Evolutionary conservation across 768 basidiomycete species (phyloP).

Genomic region (Gelatoporia subvermispora): DNA sequence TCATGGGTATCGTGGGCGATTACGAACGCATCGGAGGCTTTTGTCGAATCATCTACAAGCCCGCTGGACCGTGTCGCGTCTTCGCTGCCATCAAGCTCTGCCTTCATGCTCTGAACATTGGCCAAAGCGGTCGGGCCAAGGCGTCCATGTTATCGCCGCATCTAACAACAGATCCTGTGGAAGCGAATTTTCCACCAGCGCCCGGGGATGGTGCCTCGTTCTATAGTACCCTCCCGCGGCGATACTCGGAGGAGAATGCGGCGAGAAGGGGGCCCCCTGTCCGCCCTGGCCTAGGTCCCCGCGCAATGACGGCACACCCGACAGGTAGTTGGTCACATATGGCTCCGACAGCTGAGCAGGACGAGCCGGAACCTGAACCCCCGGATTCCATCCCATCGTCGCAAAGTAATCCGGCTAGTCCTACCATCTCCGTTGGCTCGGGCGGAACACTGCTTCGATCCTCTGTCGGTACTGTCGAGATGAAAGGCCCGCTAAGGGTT

Average conservation of each 20-base stretch:
- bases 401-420: slow-evolving; percentile 20
- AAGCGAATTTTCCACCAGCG: slow-evolving; percentile 3
- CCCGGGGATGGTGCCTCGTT: neutral
- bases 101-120: slow-evolving; percentile 51
- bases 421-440: slow-evolving; percentile 50
- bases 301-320: slow-evolving; percentile 47
- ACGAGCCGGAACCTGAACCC: slow-evolving; percentile 21
- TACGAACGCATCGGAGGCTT: slow-evolving; percentile 82
- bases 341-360: slow-evolving; percentile 30
- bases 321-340: slow-evolving; percentile 30
- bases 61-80: slow-evolving; percentile 77
- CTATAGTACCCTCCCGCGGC: slow-evolving; percentile 20
- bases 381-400: slow-evolving; percentile 11
- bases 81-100: slow-evolving; percentile 60
- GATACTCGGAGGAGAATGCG: slow-evolving; percentile 45
- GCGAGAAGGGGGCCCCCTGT: slow-evolving; percentile 7
- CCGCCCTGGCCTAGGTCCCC: slow-evolving; percentile 52
- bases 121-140: slow-evolving; percentile 25
- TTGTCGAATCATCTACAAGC: slow-evolving; percentile 87
- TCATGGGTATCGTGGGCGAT: slow-evolving; percentile 60
- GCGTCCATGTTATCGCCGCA: slow-evolving; percentile 8
- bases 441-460: slow-evolving; percentile 69
- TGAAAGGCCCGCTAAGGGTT: slow-evolving; percentile 50
- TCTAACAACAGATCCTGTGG: neutral
- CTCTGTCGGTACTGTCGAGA: slow-evolving; percentile 50